phyloP scores from a whole-genome alignment of 306 rosid species.

The Dryas alaskensis region DNA sequence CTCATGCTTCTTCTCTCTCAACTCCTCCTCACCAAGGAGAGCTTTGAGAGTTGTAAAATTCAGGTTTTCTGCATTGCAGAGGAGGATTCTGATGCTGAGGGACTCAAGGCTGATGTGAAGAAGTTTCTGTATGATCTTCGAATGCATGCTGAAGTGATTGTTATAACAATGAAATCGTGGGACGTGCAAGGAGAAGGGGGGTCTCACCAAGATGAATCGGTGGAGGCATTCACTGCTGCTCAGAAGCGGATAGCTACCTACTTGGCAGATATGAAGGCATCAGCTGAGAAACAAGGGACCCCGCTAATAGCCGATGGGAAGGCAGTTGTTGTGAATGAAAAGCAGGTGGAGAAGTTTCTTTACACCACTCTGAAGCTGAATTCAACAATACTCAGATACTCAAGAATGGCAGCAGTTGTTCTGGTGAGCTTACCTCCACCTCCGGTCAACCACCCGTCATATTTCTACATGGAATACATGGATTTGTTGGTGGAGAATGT shows the following conservation, averaged over 20 bases:
- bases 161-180: conserved; percentile 83
- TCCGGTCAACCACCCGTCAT: conserved; percentile 79
- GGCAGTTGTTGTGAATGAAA: conserved; percentile 71
- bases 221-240: conserved; percentile 66
- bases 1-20: conserved; percentile 98
- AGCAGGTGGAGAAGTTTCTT: conserved; percentile 90
- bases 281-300: conserved; percentile 54
- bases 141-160: conserved; percentile 98
- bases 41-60: conserved; percentile 94
- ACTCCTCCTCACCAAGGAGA: conserved; percentile 88
- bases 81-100: conserved; percentile 92
- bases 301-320: conserved; percentile 87
- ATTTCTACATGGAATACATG: conserved; percentile 98
- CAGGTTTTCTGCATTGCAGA: conserved; percentile 98
- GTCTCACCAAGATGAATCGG: conserved; percentile 73
- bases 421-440: conserved; percentile 97
- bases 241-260: conserved; percentile 62
- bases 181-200: conserved; percentile 59
- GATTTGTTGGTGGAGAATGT: conserved; percentile 95
- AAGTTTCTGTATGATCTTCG: conserved; percentile 95
- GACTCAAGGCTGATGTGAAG: conserved; percentile 87
- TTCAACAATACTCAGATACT: conserved; percentile 78
- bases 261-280: conserved; percentile 57
- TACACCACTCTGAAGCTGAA: conserved; percentile 86
- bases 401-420: conserved; percentile 98